Percentiles rank a stretch among this genome's conserved stretches.
These are phyloP conservation scores for Arachnomyces sp. DNA, from an alignment of 2,329 filamentous ascomycete genomes.

Conservation along the genomic window DNA sequence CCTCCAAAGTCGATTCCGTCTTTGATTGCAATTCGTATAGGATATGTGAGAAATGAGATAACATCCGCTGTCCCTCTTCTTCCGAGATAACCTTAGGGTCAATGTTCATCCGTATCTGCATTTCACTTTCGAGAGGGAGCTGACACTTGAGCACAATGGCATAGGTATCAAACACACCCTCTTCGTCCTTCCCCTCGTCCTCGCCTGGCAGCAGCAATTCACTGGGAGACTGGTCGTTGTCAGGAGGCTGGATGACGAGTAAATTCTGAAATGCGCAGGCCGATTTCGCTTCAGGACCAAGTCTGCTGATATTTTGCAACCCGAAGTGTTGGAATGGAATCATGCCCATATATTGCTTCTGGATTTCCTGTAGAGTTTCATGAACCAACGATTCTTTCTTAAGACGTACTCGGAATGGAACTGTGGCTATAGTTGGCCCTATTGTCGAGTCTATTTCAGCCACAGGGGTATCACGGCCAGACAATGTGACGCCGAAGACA, in stretches of 20 bases:
- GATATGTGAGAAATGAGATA: too few species aligned
- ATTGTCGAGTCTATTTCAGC: conserved; percentile 31
- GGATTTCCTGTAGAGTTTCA: conserved; percentile 47
- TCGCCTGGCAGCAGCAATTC: too few species aligned
- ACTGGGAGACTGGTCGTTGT: conserved; percentile 5
- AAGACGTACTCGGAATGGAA: conserved; percentile 21
- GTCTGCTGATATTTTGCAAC: conserved; percentile 40
- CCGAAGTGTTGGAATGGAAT: conserved; percentile 55
- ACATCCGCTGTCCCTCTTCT: too few species aligned
- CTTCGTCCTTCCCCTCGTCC: too few species aligned
- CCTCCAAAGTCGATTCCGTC: too few species aligned
- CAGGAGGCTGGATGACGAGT: conserved; percentile 25
- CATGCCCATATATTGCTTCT: conserved; percentile 44
- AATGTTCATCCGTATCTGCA: too few species aligned
- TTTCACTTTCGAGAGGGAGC: too few species aligned
- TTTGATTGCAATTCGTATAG: too few species aligned
- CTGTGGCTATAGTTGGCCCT: conserved; percentile 35
- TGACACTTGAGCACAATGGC: too few species aligned
- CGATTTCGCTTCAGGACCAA: conserved; percentile 39
- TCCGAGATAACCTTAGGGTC: too few species aligned
- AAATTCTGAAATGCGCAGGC: conserved; percentile 36
- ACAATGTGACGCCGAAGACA: conserved; percentile 32
- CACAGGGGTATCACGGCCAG: conserved; percentile 32
- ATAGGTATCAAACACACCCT: too few species aligned
- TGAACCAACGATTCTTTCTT: conserved; percentile 20